phyloP scores from a whole-genome alignment of 2,329 filamentous ascomycete species.

The Fonsecaea multimorphosa region DNA sequence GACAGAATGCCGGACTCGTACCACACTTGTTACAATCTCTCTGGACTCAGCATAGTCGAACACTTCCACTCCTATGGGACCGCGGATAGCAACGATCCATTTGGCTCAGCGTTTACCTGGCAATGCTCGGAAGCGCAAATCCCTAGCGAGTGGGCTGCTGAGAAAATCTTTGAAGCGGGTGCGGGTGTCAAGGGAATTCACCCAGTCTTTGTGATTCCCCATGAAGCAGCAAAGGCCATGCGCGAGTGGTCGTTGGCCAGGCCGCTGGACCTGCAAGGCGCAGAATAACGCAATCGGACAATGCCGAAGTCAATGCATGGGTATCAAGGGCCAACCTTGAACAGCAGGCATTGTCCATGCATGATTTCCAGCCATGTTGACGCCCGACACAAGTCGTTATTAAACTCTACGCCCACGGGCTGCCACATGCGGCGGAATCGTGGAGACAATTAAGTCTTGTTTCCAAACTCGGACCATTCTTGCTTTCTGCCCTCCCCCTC shows the following conservation, averaged over 20 bases:
- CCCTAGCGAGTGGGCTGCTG: conserved; percentile 51
- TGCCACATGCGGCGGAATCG: conserved; percentile 3
- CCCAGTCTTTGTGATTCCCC: conserved; percentile 84
- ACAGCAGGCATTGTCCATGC: not conserved
- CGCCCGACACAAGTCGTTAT: not conserved
- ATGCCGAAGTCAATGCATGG: conserved; percentile 22
- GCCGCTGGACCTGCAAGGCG: conserved; percentile 58
- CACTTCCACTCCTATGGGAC: conserved; percentile 60
- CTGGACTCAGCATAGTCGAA: conserved; percentile 82
- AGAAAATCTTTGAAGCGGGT: conserved; percentile 54
- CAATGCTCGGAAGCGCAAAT: conserved; percentile 48
- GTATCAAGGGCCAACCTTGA: not conserved
- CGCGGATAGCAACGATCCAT: conserved; percentile 41
- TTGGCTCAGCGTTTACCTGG: conserved; percentile 50
- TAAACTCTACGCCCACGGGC: conserved; percentile 1
- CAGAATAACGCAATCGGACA: not conserved
- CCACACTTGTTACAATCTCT: conserved; percentile 89
- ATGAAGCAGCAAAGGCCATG: conserved; percentile 68
- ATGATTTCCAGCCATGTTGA: not conserved
- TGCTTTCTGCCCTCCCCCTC: not conserved
- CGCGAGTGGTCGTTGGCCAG: conserved; percentile 69
- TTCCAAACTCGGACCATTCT: conserved; percentile 1
- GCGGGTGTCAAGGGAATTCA: conserved; percentile 64
- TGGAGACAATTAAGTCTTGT: conserved; percentile 1
- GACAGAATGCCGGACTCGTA: conserved; percentile 79